Percentiles rank a stretch among this genome's conserved stretches.
phyloP scores from a whole-genome alignment of 2,329 filamentous ascomycete genomes.

The Blastomyces parvus region DNA sequence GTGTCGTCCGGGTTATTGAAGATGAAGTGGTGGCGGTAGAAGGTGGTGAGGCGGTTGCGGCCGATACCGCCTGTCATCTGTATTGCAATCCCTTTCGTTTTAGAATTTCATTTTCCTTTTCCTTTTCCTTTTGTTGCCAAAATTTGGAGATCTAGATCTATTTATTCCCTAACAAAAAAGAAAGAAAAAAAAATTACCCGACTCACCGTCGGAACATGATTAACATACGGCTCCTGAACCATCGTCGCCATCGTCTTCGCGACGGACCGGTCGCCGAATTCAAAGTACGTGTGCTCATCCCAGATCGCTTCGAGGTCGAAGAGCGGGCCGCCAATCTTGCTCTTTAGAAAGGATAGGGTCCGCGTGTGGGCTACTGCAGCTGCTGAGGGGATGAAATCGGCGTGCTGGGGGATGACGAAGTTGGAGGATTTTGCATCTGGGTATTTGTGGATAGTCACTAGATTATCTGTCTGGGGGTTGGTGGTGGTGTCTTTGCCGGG shows the following conservation, averaged over 20 bases:
- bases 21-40: constrained; percentile 67
- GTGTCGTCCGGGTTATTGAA: constrained; percentile 62
- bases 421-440: constrained; percentile 34
- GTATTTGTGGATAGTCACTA: constrained; percentile 35
- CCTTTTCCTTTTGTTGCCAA: no score
- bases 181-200: no score
- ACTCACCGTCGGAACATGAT: constrained; percentile 39
- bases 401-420: constrained; percentile 45
- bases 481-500: constrained; percentile 16
- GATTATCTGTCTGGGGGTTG: constrained; percentile 13
- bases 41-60: constrained; percentile 50
- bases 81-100: neutral
- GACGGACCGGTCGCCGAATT: constrained; percentile 60
- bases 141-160: no score
- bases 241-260: constrained; percentile 38
- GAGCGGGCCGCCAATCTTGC: constrained; percentile 51
- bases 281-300: constrained; percentile 66
- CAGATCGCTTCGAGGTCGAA: constrained; percentile 70
- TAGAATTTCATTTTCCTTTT: neutral
- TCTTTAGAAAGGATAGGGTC: constrained; percentile 56
- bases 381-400: constrained; percentile 43
- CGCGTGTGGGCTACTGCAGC: constrained; percentile 59
- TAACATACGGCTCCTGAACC: constrained; percentile 23
- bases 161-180: no score
- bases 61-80: constrained; percentile 60